Evolutionary conservation across 2,329 filamentous ascomycete genomes (phyloP).

Genomic region (Albophoma yamanashiensis): DNA sequence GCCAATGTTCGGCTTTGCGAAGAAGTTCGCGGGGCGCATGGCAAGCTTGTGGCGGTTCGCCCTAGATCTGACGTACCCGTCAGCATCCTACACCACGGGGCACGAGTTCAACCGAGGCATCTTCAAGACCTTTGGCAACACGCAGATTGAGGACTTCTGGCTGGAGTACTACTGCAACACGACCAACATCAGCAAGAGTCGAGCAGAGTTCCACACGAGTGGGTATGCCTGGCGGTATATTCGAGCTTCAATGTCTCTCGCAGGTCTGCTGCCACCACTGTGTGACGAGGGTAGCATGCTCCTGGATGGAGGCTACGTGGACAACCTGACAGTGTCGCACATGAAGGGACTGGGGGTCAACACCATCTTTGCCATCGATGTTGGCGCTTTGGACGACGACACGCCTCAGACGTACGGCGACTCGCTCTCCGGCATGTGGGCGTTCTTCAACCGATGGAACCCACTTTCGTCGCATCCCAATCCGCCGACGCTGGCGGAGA

Average conservation of each 20-base stretch:
- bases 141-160: constrained; percentile 98
- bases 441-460: constrained; percentile 92
- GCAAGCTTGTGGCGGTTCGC: constrained; percentile 98
- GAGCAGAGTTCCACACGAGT: constrained; percentile 85
- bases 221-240: constrained; percentile 98
- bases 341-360: constrained; percentile 94
- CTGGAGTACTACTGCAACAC: constrained; percentile 98
- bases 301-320: constrained; percentile 90
- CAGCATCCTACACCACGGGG: constrained; percentile 92
- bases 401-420: constrained; percentile 90
- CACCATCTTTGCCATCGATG: constrained; percentile 91
- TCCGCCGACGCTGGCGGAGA: constrained; percentile 88
- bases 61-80: constrained; percentile 89
- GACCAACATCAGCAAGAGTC: constrained; percentile 93
- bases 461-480: constrained; percentile 83
- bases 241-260: constrained; percentile 90
- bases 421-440: constrained; percentile 90
- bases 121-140: constrained; percentile 95
- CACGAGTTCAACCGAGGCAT: constrained; percentile 99
- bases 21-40: constrained; percentile 98
- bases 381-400: constrained; percentile 84
- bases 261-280: constrained; percentile 81
- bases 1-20: constrained; percentile 90
- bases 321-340: constrained; percentile 92
- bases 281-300: constrained; percentile 97